Conservation (phyloP, 139 green algal species). For the Micractinium sp. region DNA sequence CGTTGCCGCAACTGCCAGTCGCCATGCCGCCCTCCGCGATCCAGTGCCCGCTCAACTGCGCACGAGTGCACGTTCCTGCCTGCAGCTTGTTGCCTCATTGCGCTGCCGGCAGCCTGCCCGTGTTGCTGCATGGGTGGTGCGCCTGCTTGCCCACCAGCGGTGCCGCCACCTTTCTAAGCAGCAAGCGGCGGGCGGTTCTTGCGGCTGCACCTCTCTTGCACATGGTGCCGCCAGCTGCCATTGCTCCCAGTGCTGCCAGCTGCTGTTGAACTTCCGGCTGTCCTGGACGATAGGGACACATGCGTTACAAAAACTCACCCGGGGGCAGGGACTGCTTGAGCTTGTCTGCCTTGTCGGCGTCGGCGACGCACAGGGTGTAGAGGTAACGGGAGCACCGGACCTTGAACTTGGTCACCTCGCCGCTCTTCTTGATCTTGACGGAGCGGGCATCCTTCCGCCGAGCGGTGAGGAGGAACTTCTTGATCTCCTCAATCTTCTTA, state of each 20-base stretch:
- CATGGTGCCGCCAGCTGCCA: too few species aligned
- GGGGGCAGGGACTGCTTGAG: conserved; percentile 99
- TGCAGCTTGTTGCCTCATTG: neutral
- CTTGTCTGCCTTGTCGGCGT: conserved; percentile 99
- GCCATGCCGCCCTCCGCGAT: neutral
- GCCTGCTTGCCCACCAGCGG: neutral
- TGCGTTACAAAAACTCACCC: conserved; percentile 54
- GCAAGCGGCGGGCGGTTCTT: too few species aligned
- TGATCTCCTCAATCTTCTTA: conserved; percentile 99
- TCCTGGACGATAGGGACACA: too few species aligned
- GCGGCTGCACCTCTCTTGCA: too few species aligned
- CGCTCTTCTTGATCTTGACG: conserved; percentile 98
- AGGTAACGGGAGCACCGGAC: conserved; percentile 98
- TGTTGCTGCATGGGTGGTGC: too few species aligned
- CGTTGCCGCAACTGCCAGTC: neutral
- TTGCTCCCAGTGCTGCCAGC: neutral
- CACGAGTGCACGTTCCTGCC: neutral
- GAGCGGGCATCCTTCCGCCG: conserved; percentile 95
- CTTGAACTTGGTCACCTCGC: conserved; percentile 98
- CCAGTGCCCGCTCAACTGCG: neutral
- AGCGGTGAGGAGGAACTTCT: conserved; percentile 99
- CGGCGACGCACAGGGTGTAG: conserved; percentile 97
- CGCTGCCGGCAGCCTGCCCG: neutral
- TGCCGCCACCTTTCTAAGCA: neutral
- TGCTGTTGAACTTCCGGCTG: neutral